A percentile compares a stretch with the other conserved stretches of the same genome.
Conservation (phyloP, 352 stramenopile species). For the Phytophthora sp. region DNA sequence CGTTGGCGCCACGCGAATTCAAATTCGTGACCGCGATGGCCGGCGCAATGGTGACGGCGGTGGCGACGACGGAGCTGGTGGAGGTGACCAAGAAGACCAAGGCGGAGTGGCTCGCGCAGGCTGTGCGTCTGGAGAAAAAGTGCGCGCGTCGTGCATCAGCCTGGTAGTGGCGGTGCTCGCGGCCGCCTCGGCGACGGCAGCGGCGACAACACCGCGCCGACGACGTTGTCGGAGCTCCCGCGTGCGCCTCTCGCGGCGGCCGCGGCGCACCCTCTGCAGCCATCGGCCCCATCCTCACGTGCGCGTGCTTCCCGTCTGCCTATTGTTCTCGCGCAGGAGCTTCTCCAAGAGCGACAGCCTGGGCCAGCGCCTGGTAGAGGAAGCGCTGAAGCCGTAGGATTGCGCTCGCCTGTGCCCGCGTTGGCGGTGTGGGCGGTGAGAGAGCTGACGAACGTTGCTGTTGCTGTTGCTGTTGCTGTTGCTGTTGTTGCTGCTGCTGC, state of each 20-base stretch:
- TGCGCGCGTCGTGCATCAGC: neutral
- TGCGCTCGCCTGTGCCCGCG: neutral
- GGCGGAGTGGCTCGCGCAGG: constrained; percentile 29
- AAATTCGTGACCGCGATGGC: neutral
- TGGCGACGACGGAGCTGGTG: constrained; percentile 26
- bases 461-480: constrained; percentile 2
- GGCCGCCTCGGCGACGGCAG: neutral
- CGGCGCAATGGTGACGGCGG: neutral
- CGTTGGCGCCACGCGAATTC: constrained; percentile 3
- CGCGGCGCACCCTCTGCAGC: too few species aligned
- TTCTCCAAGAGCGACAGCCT: constrained; percentile 53
- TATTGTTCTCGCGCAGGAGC: constrained; percentile 32
- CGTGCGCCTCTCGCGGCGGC: too few species aligned
- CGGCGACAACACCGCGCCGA: neutral
- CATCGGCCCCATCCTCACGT: constrained; percentile 1
- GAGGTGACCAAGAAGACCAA: constrained; percentile 38
- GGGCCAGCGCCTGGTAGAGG: constrained; percentile 36
- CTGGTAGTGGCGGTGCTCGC: neutral
- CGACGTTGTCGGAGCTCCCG: too few species aligned
- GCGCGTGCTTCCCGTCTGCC: constrained; percentile 7
- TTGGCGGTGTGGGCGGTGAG: too few species aligned
- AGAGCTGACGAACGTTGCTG: neutral
- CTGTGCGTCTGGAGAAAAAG: constrained; percentile 40
- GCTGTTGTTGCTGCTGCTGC: neutral
- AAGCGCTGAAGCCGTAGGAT: constrained; percentile 32